phyloP scores from a whole-genome alignment of 257 asterid genomes.

The Capsicum pubescens region DNA sequence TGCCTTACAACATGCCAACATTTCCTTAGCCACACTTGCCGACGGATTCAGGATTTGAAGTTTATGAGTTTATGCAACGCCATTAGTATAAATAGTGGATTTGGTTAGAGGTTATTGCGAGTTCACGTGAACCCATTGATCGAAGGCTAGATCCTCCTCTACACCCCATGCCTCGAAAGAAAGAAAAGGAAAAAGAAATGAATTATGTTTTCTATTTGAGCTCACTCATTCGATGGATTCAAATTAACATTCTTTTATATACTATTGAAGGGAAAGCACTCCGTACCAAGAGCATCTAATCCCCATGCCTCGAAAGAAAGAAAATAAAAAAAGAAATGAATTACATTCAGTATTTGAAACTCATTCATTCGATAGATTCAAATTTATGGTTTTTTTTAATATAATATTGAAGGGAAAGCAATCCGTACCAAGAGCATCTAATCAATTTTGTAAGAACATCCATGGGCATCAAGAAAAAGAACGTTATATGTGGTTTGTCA shows the following conservation, averaged over 20 bases:
- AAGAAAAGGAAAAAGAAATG: neutral
- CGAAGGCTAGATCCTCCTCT: neutral
- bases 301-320: neutral
- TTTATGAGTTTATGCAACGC: neutral
- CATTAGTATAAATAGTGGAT: neutral
- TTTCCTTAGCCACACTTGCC: constrained; percentile 46
- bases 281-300: neutral
- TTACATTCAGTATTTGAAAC: too few species aligned
- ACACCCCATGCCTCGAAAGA: neutral
- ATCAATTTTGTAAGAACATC: neutral
- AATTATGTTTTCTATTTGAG: too few species aligned
- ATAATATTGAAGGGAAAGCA: neutral
- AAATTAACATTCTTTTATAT: too few species aligned
- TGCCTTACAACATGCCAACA: constrained; percentile 57
- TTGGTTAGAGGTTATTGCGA: neutral
- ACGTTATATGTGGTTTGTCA: constrained; percentile 47
- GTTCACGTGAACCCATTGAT: neutral
- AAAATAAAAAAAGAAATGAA: neutral
- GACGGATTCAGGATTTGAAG: neutral
- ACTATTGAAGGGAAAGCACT: neutral
- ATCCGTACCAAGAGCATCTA: neutral
- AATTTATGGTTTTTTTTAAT: too few species aligned
- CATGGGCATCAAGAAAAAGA: neutral
- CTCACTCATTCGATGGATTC: too few species aligned
- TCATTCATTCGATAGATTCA: too few species aligned